phyloP scores from a whole-genome alignment of 176 grass and related monocot genomes.

The Musa itinerans region DNA sequence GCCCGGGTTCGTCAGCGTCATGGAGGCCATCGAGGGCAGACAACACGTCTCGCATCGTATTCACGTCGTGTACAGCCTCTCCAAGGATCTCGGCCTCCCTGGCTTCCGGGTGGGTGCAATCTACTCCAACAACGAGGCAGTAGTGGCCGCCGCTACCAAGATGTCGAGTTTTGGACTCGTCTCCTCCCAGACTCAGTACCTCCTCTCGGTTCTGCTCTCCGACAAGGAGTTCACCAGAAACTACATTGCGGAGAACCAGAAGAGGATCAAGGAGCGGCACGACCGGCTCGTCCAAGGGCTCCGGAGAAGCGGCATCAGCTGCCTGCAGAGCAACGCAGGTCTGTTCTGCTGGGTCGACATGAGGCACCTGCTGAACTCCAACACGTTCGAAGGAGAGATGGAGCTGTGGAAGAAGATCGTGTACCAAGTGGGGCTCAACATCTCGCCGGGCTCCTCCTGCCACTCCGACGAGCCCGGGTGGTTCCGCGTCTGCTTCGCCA shows the following conservation, averaged over 20 bases:
- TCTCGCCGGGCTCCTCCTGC: slow-evolving; percentile 15
- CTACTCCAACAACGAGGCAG: neutral
- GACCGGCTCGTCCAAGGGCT: neutral
- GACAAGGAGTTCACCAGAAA: neutral
- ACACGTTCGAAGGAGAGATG: slow-evolving; percentile 9
- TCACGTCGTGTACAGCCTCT: slow-evolving; percentile 12
- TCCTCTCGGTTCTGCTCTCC: slow-evolving; percentile 2
- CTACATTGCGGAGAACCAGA: slow-evolving; percentile 1
- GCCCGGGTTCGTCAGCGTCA: neutral
- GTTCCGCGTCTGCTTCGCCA: slow-evolving; percentile 19
- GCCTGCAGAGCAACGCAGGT: neutral
- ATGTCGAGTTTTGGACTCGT: slow-evolving; percentile 16
- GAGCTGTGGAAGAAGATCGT: slow-evolving; percentile 12
- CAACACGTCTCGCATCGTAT: neutral
- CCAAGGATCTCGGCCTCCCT: slow-evolving; percentile 13
- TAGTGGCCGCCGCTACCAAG: slow-evolving; percentile 17
- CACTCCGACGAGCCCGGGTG: slow-evolving; percentile 18
- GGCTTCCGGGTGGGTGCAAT: slow-evolving; percentile 16
- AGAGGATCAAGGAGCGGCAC: slow-evolving; percentile 3
- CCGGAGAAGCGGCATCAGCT: neutral
- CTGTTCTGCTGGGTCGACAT: slow-evolving; percentile 19
- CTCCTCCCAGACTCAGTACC: slow-evolving; percentile 17
- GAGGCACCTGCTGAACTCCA: slow-evolving; percentile 3
- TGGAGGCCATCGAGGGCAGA: neutral
- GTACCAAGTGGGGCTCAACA: slow-evolving; percentile 15